Conservation (phyloP, 257 asterid species). For the Solanum piurae region DNA sequence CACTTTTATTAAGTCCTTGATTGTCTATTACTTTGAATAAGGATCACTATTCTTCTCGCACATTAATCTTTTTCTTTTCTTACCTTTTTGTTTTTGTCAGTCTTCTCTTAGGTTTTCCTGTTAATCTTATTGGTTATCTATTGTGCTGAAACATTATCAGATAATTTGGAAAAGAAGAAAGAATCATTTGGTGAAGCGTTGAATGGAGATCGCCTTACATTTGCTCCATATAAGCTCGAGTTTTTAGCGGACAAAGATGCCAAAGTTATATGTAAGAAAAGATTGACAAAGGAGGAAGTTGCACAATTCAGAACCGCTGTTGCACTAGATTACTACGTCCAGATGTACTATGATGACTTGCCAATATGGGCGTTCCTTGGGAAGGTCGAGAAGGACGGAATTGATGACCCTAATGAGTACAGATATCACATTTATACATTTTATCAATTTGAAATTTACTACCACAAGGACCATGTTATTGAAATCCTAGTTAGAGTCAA, state of each 20-base stretch:
- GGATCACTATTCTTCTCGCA: background rate
- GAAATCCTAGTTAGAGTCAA: background rate
- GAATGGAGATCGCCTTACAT: constrained; percentile 11
- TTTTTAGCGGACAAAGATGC: constrained; percentile 1
- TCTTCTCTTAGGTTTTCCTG: background rate
- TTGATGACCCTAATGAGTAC: background rate
- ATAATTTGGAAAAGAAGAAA: constrained; percentile 5
- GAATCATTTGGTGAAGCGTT: constrained; percentile 1
- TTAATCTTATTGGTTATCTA: background rate
- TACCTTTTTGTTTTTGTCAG: background rate
- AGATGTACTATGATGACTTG: constrained; percentile 15
- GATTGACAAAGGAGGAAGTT: constrained; percentile 11
- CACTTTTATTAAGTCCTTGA: background rate
- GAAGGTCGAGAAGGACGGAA: background rate
- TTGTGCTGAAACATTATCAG: background rate
- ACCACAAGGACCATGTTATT: background rate
- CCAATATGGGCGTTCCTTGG: constrained; percentile 15
- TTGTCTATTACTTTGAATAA: background rate
- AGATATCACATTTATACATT: constrained; percentile 1
- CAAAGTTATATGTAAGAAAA: constrained; percentile 1
- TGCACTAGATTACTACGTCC: constrained; percentile 7
- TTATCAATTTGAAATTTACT: background rate
- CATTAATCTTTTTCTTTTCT: background rate
- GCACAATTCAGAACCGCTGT: constrained; percentile 2
- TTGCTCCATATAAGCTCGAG: constrained; percentile 8